A percentile compares a stretch with the other conserved stretches of the same genome.
These are phyloP conservation scores for Yarrowia galli DNA, from an alignment of 1,139 yeast species.

Conservation along the genomic window DNA sequence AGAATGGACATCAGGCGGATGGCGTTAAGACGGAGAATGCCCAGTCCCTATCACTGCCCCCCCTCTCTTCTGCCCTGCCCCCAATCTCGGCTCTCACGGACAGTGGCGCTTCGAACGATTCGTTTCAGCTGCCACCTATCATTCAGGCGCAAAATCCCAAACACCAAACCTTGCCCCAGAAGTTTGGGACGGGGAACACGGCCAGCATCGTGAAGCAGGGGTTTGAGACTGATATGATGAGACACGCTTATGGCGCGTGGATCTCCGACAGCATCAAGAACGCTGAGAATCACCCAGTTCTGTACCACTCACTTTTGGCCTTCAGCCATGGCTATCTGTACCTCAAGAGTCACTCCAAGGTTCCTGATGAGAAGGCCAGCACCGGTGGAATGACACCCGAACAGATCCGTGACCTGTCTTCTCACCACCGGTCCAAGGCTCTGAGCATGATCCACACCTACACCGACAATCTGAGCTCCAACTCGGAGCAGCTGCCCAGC, in stretches of 20 bases:
- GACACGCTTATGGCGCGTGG: conserved; percentile 48
- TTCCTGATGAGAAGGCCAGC: conserved; percentile 43
- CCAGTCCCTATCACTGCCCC: conserved; percentile 1
- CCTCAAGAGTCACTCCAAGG: conserved; percentile 43
- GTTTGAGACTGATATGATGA: conserved; percentile 49
- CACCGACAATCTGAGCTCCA: conserved; percentile 17
- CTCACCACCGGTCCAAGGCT: conserved; percentile 23
- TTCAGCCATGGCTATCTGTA: conserved; percentile 47
- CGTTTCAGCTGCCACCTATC: conserved; percentile 27
- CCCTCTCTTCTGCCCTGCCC: not conserved
- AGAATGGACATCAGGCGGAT: not conserved
- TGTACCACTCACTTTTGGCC: conserved; percentile 50
- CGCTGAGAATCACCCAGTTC: conserved; percentile 45
- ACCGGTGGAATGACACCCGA: conserved; percentile 5
- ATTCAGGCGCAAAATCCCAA: conserved; percentile 30
- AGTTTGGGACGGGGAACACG: conserved; percentile 22
- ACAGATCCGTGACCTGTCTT: conserved; percentile 8
- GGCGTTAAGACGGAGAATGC: not conserved
- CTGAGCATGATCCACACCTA: conserved; percentile 19
- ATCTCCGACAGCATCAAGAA: conserved; percentile 40
- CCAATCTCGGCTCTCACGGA: conserved; percentile 25
- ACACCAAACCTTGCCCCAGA: conserved; percentile 23
- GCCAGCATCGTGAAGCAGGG: conserved; percentile 46
- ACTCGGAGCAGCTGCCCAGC: conserved; percentile 10
- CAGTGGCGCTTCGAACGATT: conserved; percentile 15